A percentile compares a stretch with the other conserved stretches of the same genome.
Conservation (phyloP, 2,329 filamentous ascomycete species). For the Aspergillus sp. region DNA sequence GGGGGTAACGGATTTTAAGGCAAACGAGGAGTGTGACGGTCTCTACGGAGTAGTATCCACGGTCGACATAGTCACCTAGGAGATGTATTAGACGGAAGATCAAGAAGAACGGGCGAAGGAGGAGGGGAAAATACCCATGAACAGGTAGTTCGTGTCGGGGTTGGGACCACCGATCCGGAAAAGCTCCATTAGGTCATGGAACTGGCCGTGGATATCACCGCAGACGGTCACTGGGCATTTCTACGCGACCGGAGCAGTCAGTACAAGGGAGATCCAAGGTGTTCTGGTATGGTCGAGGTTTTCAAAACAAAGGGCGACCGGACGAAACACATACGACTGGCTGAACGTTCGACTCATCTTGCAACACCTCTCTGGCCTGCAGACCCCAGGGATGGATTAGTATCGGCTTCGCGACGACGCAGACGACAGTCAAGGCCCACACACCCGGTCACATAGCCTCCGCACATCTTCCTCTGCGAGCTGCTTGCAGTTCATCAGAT, state of each 20-base stretch:
- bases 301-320: slow-evolving; percentile 18
- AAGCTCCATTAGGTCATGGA: slow-evolving; percentile 98
- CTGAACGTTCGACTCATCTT: slow-evolving; percentile 98
- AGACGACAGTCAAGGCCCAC: slow-evolving; percentile 28
- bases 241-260: slow-evolving; percentile 42
- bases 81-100: slow-evolving; percentile 8
- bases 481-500: slow-evolving; percentile 98
- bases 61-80: slow-evolving; percentile 92
- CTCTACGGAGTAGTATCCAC: slow-evolving; percentile 98
- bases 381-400: slow-evolving; percentile 14
- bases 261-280: background rate
- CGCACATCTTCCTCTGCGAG: slow-evolving; percentile 91
- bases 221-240: slow-evolving; percentile 99
- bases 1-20: slow-evolving; percentile 96
- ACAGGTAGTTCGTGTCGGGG: slow-evolving; percentile 98
- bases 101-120: background rate
- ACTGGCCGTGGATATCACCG: slow-evolving; percentile 98
- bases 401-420: slow-evolving; percentile 1
- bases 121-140: slow-evolving; percentile 72
- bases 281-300: slow-evolving; percentile 1
- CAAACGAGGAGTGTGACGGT: slow-evolving; percentile 94
- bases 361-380: slow-evolving; percentile 90
- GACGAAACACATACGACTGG: slow-evolving; percentile 71
- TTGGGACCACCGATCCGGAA: slow-evolving; percentile 99
- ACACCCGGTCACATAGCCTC: slow-evolving; percentile 94